Percentiles rank a stretch among this genome's conserved stretches.
These are phyloP conservation scores for Aspergillus heteromorphus DNA, from an alignment of 495 filamentous ascomycete genomes.

Conservation along the genomic window DNA sequence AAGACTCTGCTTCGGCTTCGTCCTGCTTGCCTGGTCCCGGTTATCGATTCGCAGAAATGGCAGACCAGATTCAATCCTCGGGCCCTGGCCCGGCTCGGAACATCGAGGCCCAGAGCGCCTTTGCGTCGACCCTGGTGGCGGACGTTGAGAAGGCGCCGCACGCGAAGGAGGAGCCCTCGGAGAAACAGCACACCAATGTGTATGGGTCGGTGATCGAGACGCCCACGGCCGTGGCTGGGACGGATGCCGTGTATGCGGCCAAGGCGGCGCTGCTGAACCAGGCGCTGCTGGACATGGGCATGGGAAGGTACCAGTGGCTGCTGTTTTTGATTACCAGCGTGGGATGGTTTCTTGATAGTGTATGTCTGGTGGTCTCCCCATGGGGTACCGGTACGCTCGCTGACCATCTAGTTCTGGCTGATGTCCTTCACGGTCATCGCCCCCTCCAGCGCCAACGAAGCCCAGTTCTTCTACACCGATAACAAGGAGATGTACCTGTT, in stretches of 20 bases:
- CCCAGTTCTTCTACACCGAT: slow-evolving; percentile 8
- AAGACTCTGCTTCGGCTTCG: too few relatives aligned
- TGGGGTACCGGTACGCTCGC: too few relatives aligned
- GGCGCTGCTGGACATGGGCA: slow-evolving; percentile 60
- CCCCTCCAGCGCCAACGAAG: slow-evolving; percentile 14
- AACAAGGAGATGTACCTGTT: slow-evolving; percentile 5
- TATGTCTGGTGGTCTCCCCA: too few relatives aligned
- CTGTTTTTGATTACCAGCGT: slow-evolving; percentile 68
- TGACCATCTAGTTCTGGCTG: slow-evolving; percentile 40
- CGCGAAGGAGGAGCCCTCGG: slow-evolving; percentile 1
- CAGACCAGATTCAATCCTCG: neutral
- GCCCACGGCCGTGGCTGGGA: neutral
- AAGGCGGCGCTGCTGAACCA: slow-evolving; percentile 23
- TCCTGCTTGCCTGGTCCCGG: too few relatives aligned
- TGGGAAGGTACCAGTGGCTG: slow-evolving; percentile 74
- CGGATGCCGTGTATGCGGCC: slow-evolving; percentile 20
- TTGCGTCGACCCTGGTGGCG: slow-evolving; percentile 16
- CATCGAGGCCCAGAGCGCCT: slow-evolving; percentile 17
- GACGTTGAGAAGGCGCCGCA: slow-evolving; percentile 16
- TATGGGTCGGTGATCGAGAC: slow-evolving; percentile 3
- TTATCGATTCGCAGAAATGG: too few relatives aligned
- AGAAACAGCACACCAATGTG: slow-evolving; percentile 1
- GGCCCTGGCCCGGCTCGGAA: neutral
- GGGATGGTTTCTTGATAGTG: slow-evolving; percentile 55
- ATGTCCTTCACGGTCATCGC: slow-evolving; percentile 12